Evolutionary conservation across 2,329 filamentous ascomycete genomes (phyloP), one percentile per base, ranked within the genome.

Genomic region (Verticillium isaacii): DNA sequence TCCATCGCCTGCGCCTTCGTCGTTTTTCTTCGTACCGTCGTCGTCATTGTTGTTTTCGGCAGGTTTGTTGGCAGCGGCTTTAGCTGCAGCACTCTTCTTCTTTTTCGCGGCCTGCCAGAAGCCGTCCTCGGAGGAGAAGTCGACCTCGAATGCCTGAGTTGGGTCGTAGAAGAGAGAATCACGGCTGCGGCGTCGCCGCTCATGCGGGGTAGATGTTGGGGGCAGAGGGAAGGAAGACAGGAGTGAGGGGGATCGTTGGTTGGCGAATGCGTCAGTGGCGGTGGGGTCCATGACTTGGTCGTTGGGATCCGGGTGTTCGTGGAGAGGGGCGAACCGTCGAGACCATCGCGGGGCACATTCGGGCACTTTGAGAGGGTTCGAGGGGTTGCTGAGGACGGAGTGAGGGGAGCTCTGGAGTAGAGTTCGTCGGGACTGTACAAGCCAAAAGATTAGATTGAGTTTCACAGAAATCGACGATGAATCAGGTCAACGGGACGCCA

Each of bases 101-200:
- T 83, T 85, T 66, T 83, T 81, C 2, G 76, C 80, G 41, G 79
- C 80, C 69, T 88, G 81, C 59, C 79, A 77, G 74, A 80, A 85
- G 57, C 79, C 82, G 52, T 84, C 77, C 59, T 81, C 74, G 32
- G 80, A 84, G 25, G 77, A 77, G 62, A 90, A 85, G 69, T 91
- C 87, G 58, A 91, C 75, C 34, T 77, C 73, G 23, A 76, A 69
- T 45, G 75, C 71, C 67, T 76, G 73, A 41, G 71, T 75, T n/a
- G 80, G 81, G 65, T 85, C 80, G 50, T 66, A 65, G 37, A 86
- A 74, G 6, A 85, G 67, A 67, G 73, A 72, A 64, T 74, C 68
- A 32, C 69, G 69, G 57, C 63, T 60, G 45, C 63, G 67, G 12
- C 65, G 66, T 54, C 68, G 60, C 23, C 37, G 56, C 5, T 57